Evolutionary conservation across 2,329 filamentous ascomycete species (phyloP).

Genomic region (Paraconiothyrium sp.): DNA sequence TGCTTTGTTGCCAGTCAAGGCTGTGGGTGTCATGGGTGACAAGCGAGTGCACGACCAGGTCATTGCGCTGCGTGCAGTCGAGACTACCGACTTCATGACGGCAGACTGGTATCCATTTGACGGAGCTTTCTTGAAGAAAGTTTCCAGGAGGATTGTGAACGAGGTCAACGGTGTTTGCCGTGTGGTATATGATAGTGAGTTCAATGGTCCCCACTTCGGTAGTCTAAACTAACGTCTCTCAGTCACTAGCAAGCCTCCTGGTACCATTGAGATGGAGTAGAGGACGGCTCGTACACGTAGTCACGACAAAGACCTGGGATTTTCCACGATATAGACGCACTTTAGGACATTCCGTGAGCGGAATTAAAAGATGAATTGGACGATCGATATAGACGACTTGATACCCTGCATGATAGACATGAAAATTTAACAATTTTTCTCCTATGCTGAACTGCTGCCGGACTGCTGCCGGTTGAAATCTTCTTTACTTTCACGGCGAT

Average conservation of each 20-base stretch:
- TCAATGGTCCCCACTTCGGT: conserved; percentile 16
- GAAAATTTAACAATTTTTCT: conserved; percentile 15
- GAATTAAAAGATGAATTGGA: conserved; percentile 19
- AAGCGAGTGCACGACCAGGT: conserved; percentile 72
- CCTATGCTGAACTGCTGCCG: conserved; percentile 21
- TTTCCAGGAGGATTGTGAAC: conserved; percentile 76
- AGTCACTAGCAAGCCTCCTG: conserved; percentile 73
- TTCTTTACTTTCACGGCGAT: neutral
- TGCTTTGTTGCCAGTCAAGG: conserved; percentile 71
- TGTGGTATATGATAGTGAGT: conserved; percentile 74
- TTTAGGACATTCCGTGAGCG: conserved; percentile 13
- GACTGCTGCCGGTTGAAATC: conserved; percentile 7
- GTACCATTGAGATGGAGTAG: conserved; percentile 80
- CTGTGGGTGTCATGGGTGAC: conserved; percentile 76
- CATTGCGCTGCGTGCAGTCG: conserved; percentile 69
- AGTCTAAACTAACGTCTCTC: conserved; percentile 31
- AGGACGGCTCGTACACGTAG: neutral
- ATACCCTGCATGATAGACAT: conserved; percentile 30
- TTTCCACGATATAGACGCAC: conserved; percentile 4
- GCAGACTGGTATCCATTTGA: conserved; percentile 75
- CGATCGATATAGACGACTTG: conserved; percentile 29
- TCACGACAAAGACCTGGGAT: neutral
- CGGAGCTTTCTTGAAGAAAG: conserved; percentile 70
- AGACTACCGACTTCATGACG: conserved; percentile 77
- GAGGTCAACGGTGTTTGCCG: conserved; percentile 77